Evolutionary conservation across 1,284 basidiomycete genomes (phyloP).

Genomic region (Trametes sp.): DNA sequence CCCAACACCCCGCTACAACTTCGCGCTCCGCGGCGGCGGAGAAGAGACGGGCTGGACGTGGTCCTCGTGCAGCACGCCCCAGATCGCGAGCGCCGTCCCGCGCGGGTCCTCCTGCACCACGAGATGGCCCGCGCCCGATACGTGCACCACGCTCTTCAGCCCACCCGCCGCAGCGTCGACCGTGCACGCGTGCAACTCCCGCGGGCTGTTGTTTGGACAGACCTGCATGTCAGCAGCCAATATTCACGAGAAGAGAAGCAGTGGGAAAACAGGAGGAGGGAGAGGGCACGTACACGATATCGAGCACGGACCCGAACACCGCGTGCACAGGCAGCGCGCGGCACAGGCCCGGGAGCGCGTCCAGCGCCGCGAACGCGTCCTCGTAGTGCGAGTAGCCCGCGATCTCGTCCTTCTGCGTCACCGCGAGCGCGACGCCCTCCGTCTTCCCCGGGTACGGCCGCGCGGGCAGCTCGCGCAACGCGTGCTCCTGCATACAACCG

Average conservation of each 20-base stretch:
- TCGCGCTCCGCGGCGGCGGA: neutral
- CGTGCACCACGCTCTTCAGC: slow-evolving; percentile 11
- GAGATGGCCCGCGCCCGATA: slow-evolving; percentile 21
- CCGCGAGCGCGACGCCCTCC: slow-evolving; percentile 20
- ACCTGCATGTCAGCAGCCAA: too few species aligned
- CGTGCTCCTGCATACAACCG: slow-evolving; percentile 9
- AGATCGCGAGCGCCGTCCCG: slow-evolving; percentile 14
- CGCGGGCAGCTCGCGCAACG: slow-evolving; percentile 17
- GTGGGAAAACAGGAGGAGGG: neutral
- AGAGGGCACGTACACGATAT: slow-evolving; percentile 26
- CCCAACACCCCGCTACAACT: neutral
- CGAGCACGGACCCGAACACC: slow-evolving; percentile 18
- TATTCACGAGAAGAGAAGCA: too few species aligned
- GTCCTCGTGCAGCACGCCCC: slow-evolving; percentile 16
- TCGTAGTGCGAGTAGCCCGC: slow-evolving; percentile 22
- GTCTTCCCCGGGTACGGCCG: slow-evolving; percentile 9
- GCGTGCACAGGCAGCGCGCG: slow-evolving; percentile 21
- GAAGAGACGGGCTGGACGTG: neutral
- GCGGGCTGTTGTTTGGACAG: too few species aligned
- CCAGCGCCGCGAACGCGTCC: slow-evolving; percentile 20
- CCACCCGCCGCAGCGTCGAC: slow-evolving; percentile 9
- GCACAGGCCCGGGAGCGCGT: slow-evolving; percentile 21
- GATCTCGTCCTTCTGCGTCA: slow-evolving; percentile 20
- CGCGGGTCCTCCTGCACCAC: slow-evolving; percentile 21
- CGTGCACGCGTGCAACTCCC: slow-evolving; percentile 1